These are phyloP conservation scores for Cymbopogon flexuosus DNA, from an alignment of 202 grass and related monocot genomes.

Conservation along the genomic window DNA sequence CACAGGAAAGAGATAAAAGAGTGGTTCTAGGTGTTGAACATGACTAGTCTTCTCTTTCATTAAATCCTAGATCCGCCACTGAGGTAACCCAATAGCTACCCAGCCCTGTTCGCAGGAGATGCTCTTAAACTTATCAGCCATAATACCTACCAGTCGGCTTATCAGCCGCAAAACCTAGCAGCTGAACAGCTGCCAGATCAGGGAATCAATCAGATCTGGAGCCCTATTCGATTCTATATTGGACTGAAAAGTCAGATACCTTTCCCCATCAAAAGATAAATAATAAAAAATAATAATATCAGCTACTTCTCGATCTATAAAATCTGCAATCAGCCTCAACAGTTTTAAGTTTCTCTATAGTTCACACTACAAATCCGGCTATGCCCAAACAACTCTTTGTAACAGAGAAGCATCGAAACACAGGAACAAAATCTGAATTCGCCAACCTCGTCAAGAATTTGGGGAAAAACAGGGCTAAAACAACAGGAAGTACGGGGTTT, in stretches of 20 bases:
- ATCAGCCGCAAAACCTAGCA: too few relatives aligned
- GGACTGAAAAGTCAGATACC: neutral
- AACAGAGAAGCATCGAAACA: neutral
- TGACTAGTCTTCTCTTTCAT: too few relatives aligned
- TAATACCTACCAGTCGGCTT: too few relatives aligned
- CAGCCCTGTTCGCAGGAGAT: too few relatives aligned
- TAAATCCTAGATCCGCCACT: too few relatives aligned
- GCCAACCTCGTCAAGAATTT: neutral
- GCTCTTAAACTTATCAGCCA: too few relatives aligned
- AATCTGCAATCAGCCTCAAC: neutral
- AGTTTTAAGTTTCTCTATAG: neutral
- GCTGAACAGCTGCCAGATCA: neutral
- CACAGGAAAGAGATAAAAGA: too few relatives aligned
- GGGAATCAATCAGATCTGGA: neutral
- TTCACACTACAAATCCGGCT: conserved; percentile 7
- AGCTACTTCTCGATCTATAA: conserved; percentile 6
- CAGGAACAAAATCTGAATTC: neutral
- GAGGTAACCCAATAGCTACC: neutral
- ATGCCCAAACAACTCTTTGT: neutral
- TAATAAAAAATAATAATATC: neutral
- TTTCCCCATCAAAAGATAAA: neutral
- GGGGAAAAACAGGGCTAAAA: neutral
- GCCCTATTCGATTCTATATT: neutral
- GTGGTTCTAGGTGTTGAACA: too few relatives aligned
- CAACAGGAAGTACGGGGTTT: neutral